These are phyloP conservation scores for Lactarius sp. DNA, from an alignment of 768 basidiomycete genomes.

Conservation along the genomic window DNA sequence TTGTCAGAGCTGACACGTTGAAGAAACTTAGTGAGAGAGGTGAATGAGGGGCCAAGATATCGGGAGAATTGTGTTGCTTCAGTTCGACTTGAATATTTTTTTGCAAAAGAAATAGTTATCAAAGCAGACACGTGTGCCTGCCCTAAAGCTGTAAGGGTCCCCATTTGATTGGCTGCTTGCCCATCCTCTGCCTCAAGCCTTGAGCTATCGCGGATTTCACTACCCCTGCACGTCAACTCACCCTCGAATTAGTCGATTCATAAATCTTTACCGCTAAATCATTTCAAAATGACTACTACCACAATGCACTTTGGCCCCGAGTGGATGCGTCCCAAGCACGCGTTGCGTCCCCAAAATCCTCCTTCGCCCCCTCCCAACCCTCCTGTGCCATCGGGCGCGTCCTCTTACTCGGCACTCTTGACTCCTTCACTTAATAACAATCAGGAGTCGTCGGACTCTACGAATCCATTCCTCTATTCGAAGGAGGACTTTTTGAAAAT, in stretches of 20 bases:
- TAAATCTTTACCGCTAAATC: not conserved
- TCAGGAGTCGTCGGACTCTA: conserved; percentile 55
- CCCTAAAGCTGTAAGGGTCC: conserved; percentile 14
- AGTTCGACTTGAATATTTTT: too few relatives aligned
- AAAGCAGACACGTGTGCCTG: conserved; percentile 8
- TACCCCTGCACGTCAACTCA: not conserved
- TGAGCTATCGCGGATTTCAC: conserved; percentile 1
- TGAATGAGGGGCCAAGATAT: too few relatives aligned
- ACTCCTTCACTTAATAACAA: conserved; percentile 47
- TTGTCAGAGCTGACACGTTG: too few relatives aligned
- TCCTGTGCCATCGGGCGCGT: conserved; percentile 45
- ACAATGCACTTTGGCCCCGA: conserved; percentile 91
- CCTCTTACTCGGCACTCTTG: conserved; percentile 68
- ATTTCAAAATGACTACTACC: conserved; percentile 46
- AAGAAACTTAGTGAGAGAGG: too few relatives aligned
- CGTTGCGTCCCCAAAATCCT: conserved; percentile 50
- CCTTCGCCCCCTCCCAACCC: conserved; percentile 50
- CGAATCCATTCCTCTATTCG: conserved; percentile 80
- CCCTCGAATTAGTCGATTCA: conserved; percentile 2
- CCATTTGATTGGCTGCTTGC: conserved; percentile 13
- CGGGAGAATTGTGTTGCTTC: too few relatives aligned
- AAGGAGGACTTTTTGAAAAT: conserved; percentile 82
- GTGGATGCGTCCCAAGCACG: conserved; percentile 85
- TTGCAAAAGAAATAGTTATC: too few relatives aligned
- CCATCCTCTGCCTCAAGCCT: conserved; percentile 1